Base-by-base conservation (phyloP, 2,329 filamentous ascomycete genomes). In the Penicillium frequentans region DNA sequence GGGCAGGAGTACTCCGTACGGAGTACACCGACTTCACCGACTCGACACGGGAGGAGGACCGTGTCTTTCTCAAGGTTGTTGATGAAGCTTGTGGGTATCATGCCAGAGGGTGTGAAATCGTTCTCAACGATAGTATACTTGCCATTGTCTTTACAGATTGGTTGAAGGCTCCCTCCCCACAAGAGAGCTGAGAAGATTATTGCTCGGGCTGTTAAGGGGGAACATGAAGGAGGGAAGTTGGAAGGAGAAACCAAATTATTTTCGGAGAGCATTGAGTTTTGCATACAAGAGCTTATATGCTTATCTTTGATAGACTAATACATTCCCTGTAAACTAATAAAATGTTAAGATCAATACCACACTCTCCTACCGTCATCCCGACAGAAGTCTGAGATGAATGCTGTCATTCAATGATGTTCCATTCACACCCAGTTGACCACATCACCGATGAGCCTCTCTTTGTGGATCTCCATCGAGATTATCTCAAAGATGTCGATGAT, bases 391-490 rank as follows among this genome's bases (percentile, higher is more conserved):
- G 39, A 39, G 3, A 23, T 42, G 23, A 23, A 42, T 42, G 19
- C 39, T 4, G 39, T 11, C 26, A 21, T 31, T 19, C 14, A 47
- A 27, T 19, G 19, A 23, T 21, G 4, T 21, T 9, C 11, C n/a
- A 42, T 42, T 42, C 39, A 42, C 1, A 35, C 8, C 39, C 43
- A 43, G 44, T 6, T 19, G 4, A 16, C 16, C 31, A 29, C 16
- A 11, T n/a, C 19, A 14, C 10, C 21, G 21, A 21, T 21, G 27
- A 27, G 31, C 9, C 72, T 68, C 57, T 74, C 67, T 49, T 66
- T 68, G 21, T 65, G 46, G 23, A 75, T 63, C 62, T 74, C 70
- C 44, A 68, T 60, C 19, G 62, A 59, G 29, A 76, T 67, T 3
- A 69, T 47, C 8, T 63, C 55, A 11, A 73, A 59, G 2, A 64